These are phyloP conservation scores for Apiotrichum veenhuisii DNA, from an alignment of 1,284 basidiomycete genomes.

Conservation along the genomic window DNA sequence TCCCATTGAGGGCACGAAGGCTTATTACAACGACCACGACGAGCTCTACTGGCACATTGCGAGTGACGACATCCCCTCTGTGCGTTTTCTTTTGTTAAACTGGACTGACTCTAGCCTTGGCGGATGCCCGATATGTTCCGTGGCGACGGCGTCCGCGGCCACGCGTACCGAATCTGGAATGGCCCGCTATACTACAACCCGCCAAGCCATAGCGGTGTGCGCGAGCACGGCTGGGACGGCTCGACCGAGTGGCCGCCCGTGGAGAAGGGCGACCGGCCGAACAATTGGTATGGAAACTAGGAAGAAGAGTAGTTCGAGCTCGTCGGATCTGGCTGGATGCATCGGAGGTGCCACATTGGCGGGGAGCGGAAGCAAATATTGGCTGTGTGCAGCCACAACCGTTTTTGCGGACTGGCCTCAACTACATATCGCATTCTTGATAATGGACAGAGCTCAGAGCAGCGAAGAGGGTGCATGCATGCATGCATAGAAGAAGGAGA, in stretches of 20 bases:
- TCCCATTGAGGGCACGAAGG: slow-evolving; percentile 57
- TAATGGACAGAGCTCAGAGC: no score
- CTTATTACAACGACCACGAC: slow-evolving; percentile 59
- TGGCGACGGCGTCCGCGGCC: slow-evolving; percentile 34
- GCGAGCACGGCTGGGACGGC: slow-evolving; percentile 31
- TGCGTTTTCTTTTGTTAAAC: no score
- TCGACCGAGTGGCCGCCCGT: slow-evolving; percentile 10
- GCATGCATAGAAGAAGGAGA: no score
- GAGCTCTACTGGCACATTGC: slow-evolving; percentile 65
- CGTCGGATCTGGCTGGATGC: no score
- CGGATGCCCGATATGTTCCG: slow-evolving; percentile 44
- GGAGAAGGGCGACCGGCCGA: not conserved
- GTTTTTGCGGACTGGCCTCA: no score
- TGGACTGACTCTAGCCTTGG: slow-evolving; percentile 37
- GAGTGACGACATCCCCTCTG: slow-evolving; percentile 61
- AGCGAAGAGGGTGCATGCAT: no score
- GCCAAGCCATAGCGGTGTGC: slow-evolving; percentile 31
- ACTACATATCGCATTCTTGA: no score
- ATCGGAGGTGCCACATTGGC: no score
- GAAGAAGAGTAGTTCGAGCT: no score
- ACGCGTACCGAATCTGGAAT: slow-evolving; percentile 30
- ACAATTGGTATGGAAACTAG: not conserved
- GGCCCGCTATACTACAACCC: slow-evolving; percentile 50
- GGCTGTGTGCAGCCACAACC: no score
- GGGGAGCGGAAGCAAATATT: no score